Evolutionary conservation across 176 grass and related monocot species (phyloP), one percentile per base, ranked within the genome.

Genomic region (Ananas comosus): DNA sequence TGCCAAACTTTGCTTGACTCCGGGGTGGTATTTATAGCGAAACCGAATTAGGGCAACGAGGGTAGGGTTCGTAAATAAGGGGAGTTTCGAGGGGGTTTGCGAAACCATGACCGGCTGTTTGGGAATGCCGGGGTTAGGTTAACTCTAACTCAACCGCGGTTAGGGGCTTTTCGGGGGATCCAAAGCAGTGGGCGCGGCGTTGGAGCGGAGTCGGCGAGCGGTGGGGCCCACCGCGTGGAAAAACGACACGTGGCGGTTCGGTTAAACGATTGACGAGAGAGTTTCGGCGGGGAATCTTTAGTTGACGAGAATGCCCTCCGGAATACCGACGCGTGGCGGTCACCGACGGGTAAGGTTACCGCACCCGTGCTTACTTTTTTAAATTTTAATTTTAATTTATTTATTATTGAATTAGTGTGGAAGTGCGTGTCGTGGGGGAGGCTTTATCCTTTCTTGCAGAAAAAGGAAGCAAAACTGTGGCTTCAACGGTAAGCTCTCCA

Each of bases 1-100:
- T 24, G 64, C 24, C 73, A 76, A 76, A 76, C 73, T 2, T 56
- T 23, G 51, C 10, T 10, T 5, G 22, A 42, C 24, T 76, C 73
- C 14, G 73, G 16, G 59, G 25, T 54, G 63, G 0, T 53, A 67
- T 54, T 76, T 76, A 76, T 76, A 67, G 50, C 0, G 33, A 10
- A 2, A 14, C 13, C 10, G 56, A 16, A 22, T 18, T 10, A 10
- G 56, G 21, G 56, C 1, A 11, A 9, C 5, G 5, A 22, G 14
- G 64, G 73, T 16, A 54, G 4, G 21, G 0, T 10, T 3, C 1
- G 63, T 66, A 67, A 66, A 76, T 66, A 48, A 54, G 2, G 3
- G 0, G 2, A 16, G 18, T 3, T 9, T 5, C 22, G 0, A 13
- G 48, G 72, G 11, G 16, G 2, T 47, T 22, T 27, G 12, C 0